phyloP scores from a whole-genome alignment of 2,329 filamentous ascomycete genomes.

The Sarocladium brachiariae region DNA sequence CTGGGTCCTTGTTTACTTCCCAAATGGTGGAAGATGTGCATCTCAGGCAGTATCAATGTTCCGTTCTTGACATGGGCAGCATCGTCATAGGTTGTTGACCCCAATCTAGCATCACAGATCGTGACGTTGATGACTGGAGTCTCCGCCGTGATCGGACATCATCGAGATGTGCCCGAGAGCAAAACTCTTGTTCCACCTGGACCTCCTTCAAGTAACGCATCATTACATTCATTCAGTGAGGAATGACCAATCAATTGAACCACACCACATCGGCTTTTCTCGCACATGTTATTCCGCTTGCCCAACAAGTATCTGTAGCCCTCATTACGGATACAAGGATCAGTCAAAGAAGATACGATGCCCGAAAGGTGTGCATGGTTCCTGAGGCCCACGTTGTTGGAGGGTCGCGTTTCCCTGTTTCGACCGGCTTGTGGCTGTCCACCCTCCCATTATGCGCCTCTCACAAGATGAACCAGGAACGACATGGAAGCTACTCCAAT shows the following conservation, averaged over 20 bases:
- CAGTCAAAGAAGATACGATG: background rate
- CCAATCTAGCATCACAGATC: background rate
- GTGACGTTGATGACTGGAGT: background rate
- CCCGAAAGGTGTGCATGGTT: background rate
- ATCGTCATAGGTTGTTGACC: background rate
- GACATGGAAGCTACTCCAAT: background rate
- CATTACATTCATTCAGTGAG: too few relatives aligned
- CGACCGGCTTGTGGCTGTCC: background rate
- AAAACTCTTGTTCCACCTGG: background rate
- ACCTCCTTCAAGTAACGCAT: too few relatives aligned
- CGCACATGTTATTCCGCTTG: too few relatives aligned
- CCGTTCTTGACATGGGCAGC: background rate
- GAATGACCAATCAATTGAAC: too few relatives aligned
- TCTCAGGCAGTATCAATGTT: background rate
- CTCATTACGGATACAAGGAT: too few relatives aligned
- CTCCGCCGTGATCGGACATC: conserved; percentile 4
- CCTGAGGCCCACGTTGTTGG: background rate
- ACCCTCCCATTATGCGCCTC: background rate
- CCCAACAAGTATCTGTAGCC: too few relatives aligned
- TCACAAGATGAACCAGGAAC: background rate
- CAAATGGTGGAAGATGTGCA: conserved; percentile 3
- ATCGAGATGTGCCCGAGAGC: background rate
- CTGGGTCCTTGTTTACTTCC: background rate
- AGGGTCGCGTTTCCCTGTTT: conserved; percentile 1
- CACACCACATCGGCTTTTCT: background rate